A percentile compares a stretch with the other conserved stretches of the same genome.
phyloP scores from a whole-genome alignment of 2,329 filamentous ascomycete species.

The Colletotrichum godetiae region DNA sequence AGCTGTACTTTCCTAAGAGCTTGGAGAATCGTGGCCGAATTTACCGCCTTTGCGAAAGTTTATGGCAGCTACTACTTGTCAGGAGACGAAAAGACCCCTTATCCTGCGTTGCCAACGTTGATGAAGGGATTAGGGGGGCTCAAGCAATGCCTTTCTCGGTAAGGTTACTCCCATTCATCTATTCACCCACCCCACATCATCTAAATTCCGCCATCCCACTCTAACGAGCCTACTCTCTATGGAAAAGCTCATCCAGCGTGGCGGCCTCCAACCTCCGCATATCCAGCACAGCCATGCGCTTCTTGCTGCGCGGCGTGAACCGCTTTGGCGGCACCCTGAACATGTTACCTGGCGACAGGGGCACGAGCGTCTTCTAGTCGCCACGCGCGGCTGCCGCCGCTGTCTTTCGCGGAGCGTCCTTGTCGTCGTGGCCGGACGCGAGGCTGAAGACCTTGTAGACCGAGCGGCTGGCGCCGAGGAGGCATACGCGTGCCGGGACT shows the following conservation, averaged over 20 bases:
- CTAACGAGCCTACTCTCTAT: neutral
- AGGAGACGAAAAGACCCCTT: too few relatives aligned
- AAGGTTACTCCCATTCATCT: neutral
- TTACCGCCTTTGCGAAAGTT: too few relatives aligned
- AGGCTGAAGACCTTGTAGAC: slow-evolving; percentile 61
- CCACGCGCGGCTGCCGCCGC: neutral
- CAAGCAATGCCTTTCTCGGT: neutral
- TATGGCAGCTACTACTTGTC: too few relatives aligned
- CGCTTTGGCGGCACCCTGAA: slow-evolving; percentile 31
- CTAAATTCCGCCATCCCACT: neutral
- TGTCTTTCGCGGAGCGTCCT: neutral
- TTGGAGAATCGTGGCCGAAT: too few relatives aligned
- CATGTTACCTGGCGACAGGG: slow-evolving; percentile 30
- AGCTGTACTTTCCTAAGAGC: too few relatives aligned
- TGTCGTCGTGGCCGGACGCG: neutral
- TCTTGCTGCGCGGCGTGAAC: slow-evolving; percentile 31
- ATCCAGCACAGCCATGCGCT: slow-evolving; percentile 14
- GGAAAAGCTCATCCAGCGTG: slow-evolving; percentile 23
- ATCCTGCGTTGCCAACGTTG: too few relatives aligned
- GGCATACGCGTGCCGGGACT: slow-evolving; percentile 61
- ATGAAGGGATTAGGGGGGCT: too few relatives aligned
- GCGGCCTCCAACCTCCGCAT: neutral
- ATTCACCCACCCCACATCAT: neutral
- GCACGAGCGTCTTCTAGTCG: slow-evolving; percentile 27
- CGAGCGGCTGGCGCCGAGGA: slow-evolving; percentile 60